Percentiles rank a stretch among this genome's conserved stretches.
Evolutionary conservation across 495 filamentous ascomycete genomes (phyloP).

Genomic region (Xylaria curta): DNA sequence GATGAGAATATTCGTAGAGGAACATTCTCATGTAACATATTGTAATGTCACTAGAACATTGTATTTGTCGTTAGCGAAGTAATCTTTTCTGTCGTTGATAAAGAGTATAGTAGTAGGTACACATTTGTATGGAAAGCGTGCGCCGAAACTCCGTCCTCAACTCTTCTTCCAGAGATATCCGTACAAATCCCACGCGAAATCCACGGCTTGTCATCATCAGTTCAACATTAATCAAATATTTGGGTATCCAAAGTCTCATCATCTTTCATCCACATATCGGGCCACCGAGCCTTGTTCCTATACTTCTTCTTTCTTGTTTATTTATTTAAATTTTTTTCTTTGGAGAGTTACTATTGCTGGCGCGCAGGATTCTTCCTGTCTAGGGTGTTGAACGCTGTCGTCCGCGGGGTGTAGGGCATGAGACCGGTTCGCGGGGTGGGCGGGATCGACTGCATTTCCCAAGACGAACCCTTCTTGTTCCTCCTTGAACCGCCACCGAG

Average conservation of each 20-base stretch:
- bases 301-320: not conserved
- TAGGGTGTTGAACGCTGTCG: constrained; percentile 61
- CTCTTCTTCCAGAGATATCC: not conserved
- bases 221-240: constrained; percentile 2
- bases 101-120: constrained; percentile 7
- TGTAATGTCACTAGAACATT: not conserved
- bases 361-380: constrained; percentile 55
- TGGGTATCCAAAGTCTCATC: constrained; percentile 19
- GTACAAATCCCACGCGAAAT: constrained; percentile 7
- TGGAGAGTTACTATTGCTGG: constrained; percentile 21
- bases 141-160: constrained; percentile 20
- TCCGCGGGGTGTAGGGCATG: constrained; percentile 58
- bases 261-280: constrained; percentile 3
- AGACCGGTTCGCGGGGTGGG: constrained; percentile 38
- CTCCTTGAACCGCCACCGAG: constrained; percentile 4
- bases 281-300: not conserved
- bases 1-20: not conserved
- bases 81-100: constrained; percentile 4
- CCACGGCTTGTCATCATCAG: constrained; percentile 12
- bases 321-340: not conserved
- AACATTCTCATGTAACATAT: not conserved
- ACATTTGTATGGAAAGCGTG: constrained; percentile 6
- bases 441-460: constrained; percentile 54
- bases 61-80: not conserved
- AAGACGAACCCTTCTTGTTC: constrained; percentile 29